A percentile compares a stretch with the other conserved stretches of the same genome.
These are phyloP conservation scores for Spatholobus suberectus DNA, from an alignment of 306 rosid genomes.

Conservation along the genomic window DNA sequence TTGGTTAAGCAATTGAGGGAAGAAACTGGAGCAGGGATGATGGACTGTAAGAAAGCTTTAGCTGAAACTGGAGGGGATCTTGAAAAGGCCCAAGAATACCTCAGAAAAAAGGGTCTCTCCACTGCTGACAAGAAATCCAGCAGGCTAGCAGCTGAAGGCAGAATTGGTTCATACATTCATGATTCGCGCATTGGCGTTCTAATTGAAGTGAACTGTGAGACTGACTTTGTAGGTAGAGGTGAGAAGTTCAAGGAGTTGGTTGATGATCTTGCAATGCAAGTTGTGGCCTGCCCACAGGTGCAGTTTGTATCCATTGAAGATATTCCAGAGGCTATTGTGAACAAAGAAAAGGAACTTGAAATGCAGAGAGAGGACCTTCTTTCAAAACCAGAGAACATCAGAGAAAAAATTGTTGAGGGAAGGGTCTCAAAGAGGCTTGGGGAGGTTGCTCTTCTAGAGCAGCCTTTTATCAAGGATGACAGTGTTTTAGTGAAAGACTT, in stretches of 20 bases:
- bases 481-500: slow-evolving; percentile 83
- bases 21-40: slow-evolving; percentile 99
- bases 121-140: slow-evolving; percentile 92
- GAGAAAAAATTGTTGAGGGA: slow-evolving; percentile 94
- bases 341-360: slow-evolving; percentile 81
- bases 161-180: slow-evolving; percentile 93
- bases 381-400: slow-evolving; percentile 89
- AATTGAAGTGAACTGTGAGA: slow-evolving; percentile 93
- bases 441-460: slow-evolving; percentile 91
- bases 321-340: slow-evolving; percentile 64
- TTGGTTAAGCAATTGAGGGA: slow-evolving; percentile 91
- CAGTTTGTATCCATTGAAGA: slow-evolving; percentile 82
- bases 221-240: slow-evolving; percentile 92
- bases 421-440: slow-evolving; percentile 96
- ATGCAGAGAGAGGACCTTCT: slow-evolving; percentile 92
- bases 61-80: slow-evolving; percentile 95
- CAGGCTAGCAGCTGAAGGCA: slow-evolving; percentile 95
- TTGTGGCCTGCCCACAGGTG: slow-evolving; percentile 88
- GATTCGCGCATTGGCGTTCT: slow-evolving; percentile 95
- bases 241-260: slow-evolving; percentile 89
- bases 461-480: slow-evolving; percentile 92
- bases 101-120: slow-evolving; percentile 95
- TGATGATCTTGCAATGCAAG: slow-evolving; percentile 96
- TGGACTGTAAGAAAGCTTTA: slow-evolving; percentile 99
- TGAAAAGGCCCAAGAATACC: slow-evolving; percentile 96